Percentiles rank a stretch among this genome's conserved stretches.
Evolutionary conservation across 495 filamentous ascomycete species (phyloP).

Genomic region (Trichoderma erinaceum): DNA sequence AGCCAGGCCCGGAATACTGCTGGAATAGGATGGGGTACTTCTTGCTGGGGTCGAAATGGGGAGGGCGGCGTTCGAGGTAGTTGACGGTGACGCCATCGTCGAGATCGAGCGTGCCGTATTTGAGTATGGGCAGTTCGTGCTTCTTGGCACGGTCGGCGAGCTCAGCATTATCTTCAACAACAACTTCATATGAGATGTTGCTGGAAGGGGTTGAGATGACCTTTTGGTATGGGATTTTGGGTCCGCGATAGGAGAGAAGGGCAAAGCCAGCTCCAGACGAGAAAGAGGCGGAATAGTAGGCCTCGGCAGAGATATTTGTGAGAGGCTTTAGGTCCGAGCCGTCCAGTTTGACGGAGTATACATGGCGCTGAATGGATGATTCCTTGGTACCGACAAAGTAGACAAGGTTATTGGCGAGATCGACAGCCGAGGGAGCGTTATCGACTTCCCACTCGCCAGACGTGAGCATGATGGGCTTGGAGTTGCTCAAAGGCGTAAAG

Average conservation of each 20-base stretch:
- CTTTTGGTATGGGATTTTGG: constrained; percentile 85
- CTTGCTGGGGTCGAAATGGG: constrained; percentile 79
- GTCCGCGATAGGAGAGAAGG: constrained; percentile 75
- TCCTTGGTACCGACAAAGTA: constrained; percentile 89
- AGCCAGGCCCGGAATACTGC: constrained; percentile 86
- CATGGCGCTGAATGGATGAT: constrained; percentile 78
- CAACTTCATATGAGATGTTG: constrained; percentile 52
- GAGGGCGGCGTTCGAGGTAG: constrained; percentile 81
- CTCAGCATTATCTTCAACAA: constrained; percentile 69
- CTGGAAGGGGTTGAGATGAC: constrained; percentile 77
- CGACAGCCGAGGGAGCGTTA: constrained; percentile 79
- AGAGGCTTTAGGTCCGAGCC: constrained; percentile 66
- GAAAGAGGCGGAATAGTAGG: constrained; percentile 83
- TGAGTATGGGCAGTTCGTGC: constrained; percentile 75
- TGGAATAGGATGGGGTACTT: constrained; percentile 92
- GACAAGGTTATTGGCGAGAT: constrained; percentile 73
- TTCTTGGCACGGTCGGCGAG: constrained; percentile 63
- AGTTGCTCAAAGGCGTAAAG: constrained; percentile 83
- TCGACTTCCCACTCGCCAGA: constrained; percentile 92
- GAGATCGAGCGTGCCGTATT: constrained; percentile 79
- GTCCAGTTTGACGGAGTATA: constrained; percentile 78
- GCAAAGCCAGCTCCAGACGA: constrained; percentile 75
- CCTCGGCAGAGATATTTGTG: constrained; percentile 69
- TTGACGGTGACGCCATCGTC: constrained; percentile 60
- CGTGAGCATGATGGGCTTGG: constrained; percentile 75